phyloP scores from a whole-genome alignment of 2,329 filamentous ascomycete genomes.

The Stagonosporopsis vannaccii region DNA sequence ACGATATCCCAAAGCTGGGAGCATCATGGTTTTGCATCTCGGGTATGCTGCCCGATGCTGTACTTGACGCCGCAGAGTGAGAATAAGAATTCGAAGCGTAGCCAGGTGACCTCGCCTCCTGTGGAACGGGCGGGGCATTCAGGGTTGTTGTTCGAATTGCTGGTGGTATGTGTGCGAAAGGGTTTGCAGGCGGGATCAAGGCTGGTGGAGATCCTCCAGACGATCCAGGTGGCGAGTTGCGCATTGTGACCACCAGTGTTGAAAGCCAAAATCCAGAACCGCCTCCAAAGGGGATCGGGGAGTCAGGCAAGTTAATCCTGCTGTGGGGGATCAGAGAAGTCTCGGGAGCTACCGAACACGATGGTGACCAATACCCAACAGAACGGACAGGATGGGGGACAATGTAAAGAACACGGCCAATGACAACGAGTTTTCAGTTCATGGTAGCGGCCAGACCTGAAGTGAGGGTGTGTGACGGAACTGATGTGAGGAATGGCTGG shows the following conservation, averaged over 20 bases:
- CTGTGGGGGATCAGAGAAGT: conserved; percentile 37
- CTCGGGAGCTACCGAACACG: conserved; percentile 48
- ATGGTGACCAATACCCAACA: conserved; percentile 35
- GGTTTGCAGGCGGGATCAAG: conserved; percentile 44
- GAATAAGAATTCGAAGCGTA: conserved; percentile 42
- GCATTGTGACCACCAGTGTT: conserved; percentile 31
- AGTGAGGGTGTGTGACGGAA: conserved; percentile 17
- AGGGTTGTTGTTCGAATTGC: conserved; percentile 36
- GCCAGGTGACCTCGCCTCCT: conserved; percentile 41
- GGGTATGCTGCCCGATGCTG: conserved; percentile 41
- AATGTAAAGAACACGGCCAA: conserved; percentile 33
- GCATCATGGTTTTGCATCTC: conserved; percentile 41
- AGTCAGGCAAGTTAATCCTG: conserved; percentile 24
- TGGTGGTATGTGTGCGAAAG: conserved; percentile 38
- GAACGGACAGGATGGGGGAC: conserved; percentile 32
- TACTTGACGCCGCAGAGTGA: conserved; percentile 48
- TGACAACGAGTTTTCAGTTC: conserved; percentile 31
- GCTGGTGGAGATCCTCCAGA: conserved; percentile 42
- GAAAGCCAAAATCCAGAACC: conserved; percentile 20
- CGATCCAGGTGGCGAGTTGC: conserved; percentile 44
- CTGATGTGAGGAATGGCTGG: conserved; percentile 13
- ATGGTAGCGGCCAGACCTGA: conserved; percentile 35
- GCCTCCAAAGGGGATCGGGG: conserved; percentile 25
- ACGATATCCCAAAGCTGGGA: conserved; percentile 52
- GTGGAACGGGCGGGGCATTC: conserved; percentile 39